Base-by-base conservation (phyloP, 495 filamentous ascomycete species). In the Aspergillus carlsbadensis region DNA sequence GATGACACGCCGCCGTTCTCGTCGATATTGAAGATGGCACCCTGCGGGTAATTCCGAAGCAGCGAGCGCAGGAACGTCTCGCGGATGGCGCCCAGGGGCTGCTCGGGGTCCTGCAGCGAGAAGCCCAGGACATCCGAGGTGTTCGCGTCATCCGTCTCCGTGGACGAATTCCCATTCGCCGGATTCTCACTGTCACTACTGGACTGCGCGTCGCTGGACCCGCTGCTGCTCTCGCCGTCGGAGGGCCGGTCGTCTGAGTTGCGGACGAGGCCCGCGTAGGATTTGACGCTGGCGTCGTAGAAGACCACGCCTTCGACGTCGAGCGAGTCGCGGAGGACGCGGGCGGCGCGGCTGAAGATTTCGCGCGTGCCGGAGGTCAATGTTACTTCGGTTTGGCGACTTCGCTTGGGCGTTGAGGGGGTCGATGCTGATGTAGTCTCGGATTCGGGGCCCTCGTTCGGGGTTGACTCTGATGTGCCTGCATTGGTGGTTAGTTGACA, bases 1-100 rank as follows among this genome's bases (percentile, higher is more conserved):
- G 57, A 59, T 1, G 59, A 61, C 10, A 66, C 34, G 11, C 36
- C 45, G 5, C 65, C 59, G 44, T 71, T 68, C 3, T 66, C 70
- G 42, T 83, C 78, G 59, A 81, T 79, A 29, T 75, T 78, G 74
- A 81, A 85, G 33, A 86, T 70, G 44, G 77, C 74, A 2, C 83
- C 83, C 24, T 75, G 69, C 6, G 80, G 78, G 59, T 85, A 82
- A 6, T 74, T 66, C 10, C 73, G 71, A 0, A 85, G 61, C 1
- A 61, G 48, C 4, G 42, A 42, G 11, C 42, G 39, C 4, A 61
- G 48, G 15, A 57, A 57, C 2, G 20, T 39, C 40, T 61, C 59
- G 6, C 22, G 22, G 3, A 57, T 42, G 0, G 50, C 35, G 11
- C 41, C 50, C 31, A 53, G 52, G 17, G 53, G 48, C 17, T 51